phyloP scores from a whole-genome alignment of 108 stramenopile species.

The Mediolabrus comicus region DNA sequence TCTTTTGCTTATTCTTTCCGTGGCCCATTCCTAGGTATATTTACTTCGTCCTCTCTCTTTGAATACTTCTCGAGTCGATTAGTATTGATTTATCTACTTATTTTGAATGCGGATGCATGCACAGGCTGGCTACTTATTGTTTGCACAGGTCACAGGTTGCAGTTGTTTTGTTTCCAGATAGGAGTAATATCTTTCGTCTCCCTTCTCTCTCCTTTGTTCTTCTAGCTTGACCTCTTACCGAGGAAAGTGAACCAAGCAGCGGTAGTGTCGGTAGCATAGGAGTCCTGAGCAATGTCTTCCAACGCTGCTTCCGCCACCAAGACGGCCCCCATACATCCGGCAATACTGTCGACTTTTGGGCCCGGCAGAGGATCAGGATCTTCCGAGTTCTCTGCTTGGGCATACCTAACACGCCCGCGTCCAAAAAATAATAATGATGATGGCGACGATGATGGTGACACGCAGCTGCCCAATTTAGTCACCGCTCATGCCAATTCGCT shows the following conservation, averaged over 20 bases:
- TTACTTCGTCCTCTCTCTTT: too few relatives aligned
- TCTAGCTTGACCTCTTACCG: too few relatives aligned
- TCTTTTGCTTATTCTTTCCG: slow-evolving; percentile 22
- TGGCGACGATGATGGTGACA: neutral
- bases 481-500: slow-evolving; percentile 78
- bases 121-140: too few relatives aligned
- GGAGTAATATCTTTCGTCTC: too few relatives aligned
- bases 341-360: slow-evolving; percentile 36
- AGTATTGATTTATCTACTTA: too few relatives aligned
- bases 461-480: slow-evolving; percentile 69
- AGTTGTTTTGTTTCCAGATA: too few relatives aligned
- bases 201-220: too few relatives aligned
- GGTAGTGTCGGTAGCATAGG: too few relatives aligned
- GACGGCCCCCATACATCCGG: slow-evolving; percentile 42
- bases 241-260: too few relatives aligned
- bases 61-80: too few relatives aligned
- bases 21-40: slow-evolving; percentile 17
- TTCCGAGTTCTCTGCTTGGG: slow-evolving; percentile 67
- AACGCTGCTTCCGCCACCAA: neutral
- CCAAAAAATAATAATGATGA: slow-evolving; percentile 2
- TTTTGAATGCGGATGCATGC: too few relatives aligned
- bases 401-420: slow-evolving; percentile 55
- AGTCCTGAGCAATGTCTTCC: neutral
- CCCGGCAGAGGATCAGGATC: slow-evolving; percentile 35
- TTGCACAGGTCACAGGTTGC: too few relatives aligned